phyloP scores from a whole-genome alignment of 2,329 filamentous ascomycete genomes.

The Periconia digitata region DNA sequence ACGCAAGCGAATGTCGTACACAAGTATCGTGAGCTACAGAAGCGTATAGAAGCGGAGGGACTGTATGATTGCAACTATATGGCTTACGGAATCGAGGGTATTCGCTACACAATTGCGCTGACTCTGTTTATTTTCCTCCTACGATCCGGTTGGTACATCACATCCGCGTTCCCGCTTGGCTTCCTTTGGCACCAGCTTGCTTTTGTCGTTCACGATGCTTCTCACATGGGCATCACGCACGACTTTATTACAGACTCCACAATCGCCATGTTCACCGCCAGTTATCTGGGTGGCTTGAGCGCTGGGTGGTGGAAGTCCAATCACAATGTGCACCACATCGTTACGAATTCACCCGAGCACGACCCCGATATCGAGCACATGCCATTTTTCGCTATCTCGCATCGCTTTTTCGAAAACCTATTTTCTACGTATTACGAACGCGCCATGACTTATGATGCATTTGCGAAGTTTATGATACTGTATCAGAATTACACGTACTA shows the following conservation, averaged over 20 bases:
- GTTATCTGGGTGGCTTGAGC: conserved; percentile 86
- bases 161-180: conserved; percentile 75
- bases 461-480: conserved; percentile 60
- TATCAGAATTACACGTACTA: conserved; percentile 71
- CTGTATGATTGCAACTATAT: conserved; percentile 84
- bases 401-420: conserved; percentile 66
- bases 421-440: conserved; percentile 67
- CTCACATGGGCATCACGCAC: conserved; percentile 97
- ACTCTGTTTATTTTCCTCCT: conserved; percentile 57
- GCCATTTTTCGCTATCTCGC: conserved; percentile 68
- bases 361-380: conserved; percentile 88
- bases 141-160: conserved; percentile 47
- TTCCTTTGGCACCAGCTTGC: conserved; percentile 92
- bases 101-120: conserved; percentile 72
- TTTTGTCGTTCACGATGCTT: conserved; percentile 92
- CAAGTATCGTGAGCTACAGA: conserved; percentile 79
- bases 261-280: conserved; percentile 87
- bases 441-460: conserved; percentile 63
- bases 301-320: conserved; percentile 97
- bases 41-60: conserved; percentile 70
- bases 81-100: conserved; percentile 73
- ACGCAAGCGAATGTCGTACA: conserved; percentile 75
- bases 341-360: conserved; percentile 93
- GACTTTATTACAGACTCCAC: conserved; percentile 78
- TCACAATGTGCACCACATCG: conserved; percentile 95